Percentiles rank a stretch among this genome's conserved stretches.
Conservation (phyloP, 1,284 basidiomycete species). For the Apiotrichum laibachii region DNA sequence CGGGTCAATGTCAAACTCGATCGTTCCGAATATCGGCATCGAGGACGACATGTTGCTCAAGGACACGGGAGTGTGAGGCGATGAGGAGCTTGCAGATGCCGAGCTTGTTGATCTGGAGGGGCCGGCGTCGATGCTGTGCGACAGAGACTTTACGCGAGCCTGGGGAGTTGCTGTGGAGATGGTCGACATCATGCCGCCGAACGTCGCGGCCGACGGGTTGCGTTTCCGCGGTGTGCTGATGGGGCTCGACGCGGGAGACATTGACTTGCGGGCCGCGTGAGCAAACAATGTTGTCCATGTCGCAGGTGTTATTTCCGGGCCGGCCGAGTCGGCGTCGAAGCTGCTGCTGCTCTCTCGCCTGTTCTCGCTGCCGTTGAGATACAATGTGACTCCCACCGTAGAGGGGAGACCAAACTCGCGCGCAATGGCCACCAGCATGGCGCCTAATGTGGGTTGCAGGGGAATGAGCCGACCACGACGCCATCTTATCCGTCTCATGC, state of each 20-base stretch:
- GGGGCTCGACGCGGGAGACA: constrained; percentile 6
- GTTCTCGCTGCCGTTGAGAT: constrained; percentile 26
- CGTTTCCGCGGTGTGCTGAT: constrained; percentile 11
- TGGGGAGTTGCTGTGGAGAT: background rate
- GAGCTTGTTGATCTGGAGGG: constrained; percentile 12
- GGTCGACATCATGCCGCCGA: background rate
- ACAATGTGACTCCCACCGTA: constrained; percentile 42
- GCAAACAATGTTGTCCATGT: constrained; percentile 44
- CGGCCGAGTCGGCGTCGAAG: constrained; percentile 26
- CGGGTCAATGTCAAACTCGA: constrained; percentile 49
- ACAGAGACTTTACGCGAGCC: background rate
- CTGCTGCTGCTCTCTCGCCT: constrained; percentile 5
- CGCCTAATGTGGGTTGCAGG: constrained; percentile 43
- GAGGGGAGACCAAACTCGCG: constrained; percentile 49
- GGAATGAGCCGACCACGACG: constrained; percentile 44
- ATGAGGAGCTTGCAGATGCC: constrained; percentile 21
- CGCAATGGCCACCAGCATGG: constrained; percentile 47
- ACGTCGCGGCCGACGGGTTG: background rate
- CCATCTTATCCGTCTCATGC: constrained; percentile 33
- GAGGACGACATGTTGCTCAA: background rate
- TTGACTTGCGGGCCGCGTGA: constrained; percentile 1
- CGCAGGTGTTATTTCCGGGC: constrained; percentile 35
- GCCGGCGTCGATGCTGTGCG: background rate
- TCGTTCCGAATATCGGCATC: constrained; percentile 40
- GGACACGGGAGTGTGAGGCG: constrained; percentile 27